Conservation (phyloP, 2,329 filamentous ascomycete genomes). For the Alternaria dauci region DNA sequence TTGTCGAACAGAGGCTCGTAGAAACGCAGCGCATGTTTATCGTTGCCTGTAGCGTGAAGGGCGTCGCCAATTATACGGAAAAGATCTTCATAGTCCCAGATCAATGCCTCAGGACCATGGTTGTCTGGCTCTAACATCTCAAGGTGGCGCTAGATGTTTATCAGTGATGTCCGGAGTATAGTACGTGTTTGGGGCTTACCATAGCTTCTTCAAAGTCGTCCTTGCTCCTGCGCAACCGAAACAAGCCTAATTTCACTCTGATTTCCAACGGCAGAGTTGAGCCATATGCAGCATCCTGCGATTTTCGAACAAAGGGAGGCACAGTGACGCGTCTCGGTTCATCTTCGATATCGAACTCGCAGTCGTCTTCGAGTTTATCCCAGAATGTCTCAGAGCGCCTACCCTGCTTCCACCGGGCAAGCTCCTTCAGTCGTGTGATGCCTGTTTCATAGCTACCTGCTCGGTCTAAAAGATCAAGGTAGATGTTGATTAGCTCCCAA, state of each 20-base stretch:
- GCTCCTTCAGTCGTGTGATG: slow-evolving; percentile 71
- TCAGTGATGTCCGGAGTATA: slow-evolving; percentile 45
- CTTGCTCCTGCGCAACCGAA: slow-evolving; percentile 75
- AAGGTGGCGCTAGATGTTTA: slow-evolving; percentile 54
- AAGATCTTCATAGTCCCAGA: slow-evolving; percentile 78
- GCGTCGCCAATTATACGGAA: slow-evolving; percentile 74
- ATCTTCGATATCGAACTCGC: slow-evolving; percentile 85
- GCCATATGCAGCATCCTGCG: slow-evolving; percentile 71
- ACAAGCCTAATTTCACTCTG: slow-evolving; percentile 82
- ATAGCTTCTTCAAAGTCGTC: slow-evolving; percentile 73
- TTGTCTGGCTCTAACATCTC: slow-evolving; percentile 74
- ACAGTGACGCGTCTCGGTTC: slow-evolving; percentile 70
- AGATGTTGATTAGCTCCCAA: slow-evolving; percentile 88
- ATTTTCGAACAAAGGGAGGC: slow-evolving; percentile 66
- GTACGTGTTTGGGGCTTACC: slow-evolving; percentile 66
- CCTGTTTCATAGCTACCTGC: slow-evolving; percentile 70
- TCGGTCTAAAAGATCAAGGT: slow-evolving; percentile 79
- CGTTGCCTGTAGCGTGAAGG: slow-evolving; percentile 60
- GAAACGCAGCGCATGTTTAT: slow-evolving; percentile 66
- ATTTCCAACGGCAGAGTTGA: slow-evolving; percentile 79
- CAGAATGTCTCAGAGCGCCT: slow-evolving; percentile 78
- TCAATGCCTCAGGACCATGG: slow-evolving; percentile 56
- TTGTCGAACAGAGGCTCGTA: slow-evolving; percentile 59
- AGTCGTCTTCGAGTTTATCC: slow-evolving; percentile 78
- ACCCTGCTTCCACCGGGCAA: slow-evolving; percentile 84